Evolutionary conservation across 768 basidiomycete genomes (phyloP).

Genomic region (Grammothele lineata): DNA sequence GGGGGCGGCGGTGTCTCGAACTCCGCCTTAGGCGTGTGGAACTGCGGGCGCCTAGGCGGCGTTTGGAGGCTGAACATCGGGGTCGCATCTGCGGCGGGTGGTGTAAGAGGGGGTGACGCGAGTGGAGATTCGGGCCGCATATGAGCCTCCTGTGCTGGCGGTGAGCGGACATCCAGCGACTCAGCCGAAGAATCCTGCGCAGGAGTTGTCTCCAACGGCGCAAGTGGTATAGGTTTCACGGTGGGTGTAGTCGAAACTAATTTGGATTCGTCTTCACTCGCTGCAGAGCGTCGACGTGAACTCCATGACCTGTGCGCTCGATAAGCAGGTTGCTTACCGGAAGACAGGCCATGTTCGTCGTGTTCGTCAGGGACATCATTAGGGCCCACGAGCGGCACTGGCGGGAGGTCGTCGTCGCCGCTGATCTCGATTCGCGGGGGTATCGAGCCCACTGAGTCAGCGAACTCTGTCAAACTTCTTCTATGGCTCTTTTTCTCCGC

Average conservation of each 20-base stretch:
- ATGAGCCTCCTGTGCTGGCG: background rate
- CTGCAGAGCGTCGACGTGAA: too few relatives aligned
- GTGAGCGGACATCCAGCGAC: background rate
- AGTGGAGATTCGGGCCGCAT: slow-evolving; percentile 18
- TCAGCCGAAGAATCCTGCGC: background rate
- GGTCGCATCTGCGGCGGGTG: slow-evolving; percentile 22
- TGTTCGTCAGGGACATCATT: too few relatives aligned
- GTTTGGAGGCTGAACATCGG: slow-evolving; percentile 34
- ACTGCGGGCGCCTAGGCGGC: slow-evolving; percentile 42
- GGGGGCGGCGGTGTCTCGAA: slow-evolving; percentile 65
- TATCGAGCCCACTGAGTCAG: slow-evolving; percentile 21
- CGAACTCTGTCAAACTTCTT: slow-evolving; percentile 25
- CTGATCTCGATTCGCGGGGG: slow-evolving; percentile 21
- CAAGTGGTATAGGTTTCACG: slow-evolving; percentile 16
- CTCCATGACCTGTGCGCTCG: too few relatives aligned
- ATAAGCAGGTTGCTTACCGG: slow-evolving; percentile 3
- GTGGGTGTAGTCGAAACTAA: slow-evolving; percentile 19
- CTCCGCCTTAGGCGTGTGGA: slow-evolving; percentile 39
- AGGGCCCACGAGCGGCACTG: slow-evolving; percentile 10
- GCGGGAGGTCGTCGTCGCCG: slow-evolving; percentile 11
- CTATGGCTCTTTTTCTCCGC: slow-evolving; percentile 25
- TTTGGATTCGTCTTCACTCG: slow-evolving; percentile 35
- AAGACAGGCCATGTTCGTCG: slow-evolving; percentile 11
- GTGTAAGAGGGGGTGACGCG: slow-evolving; percentile 29
- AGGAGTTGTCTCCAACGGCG: slow-evolving; percentile 9